Conservation (phyloP, 371 early-diverging fungal species). For the Lichtheimia corymbifera region DNA sequence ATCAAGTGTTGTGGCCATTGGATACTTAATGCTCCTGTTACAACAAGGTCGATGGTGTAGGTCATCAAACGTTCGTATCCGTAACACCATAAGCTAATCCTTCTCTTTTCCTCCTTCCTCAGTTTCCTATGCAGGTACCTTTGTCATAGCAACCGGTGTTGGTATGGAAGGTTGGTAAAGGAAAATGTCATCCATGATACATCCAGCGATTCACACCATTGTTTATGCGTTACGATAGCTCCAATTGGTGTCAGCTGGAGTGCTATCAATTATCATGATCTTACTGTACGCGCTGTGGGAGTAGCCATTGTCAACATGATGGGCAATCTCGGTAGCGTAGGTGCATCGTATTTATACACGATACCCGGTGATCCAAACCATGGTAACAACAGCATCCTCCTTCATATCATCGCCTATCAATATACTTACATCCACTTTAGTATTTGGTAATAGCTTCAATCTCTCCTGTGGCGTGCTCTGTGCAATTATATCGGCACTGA, state of each 20-base stretch:
- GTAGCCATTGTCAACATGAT: constrained; percentile 39
- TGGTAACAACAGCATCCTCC: constrained; percentile 8
- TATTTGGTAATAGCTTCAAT: constrained; percentile 19
- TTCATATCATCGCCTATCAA: neutral
- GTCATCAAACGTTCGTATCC: neutral
- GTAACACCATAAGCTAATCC: neutral
- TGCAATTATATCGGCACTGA: constrained; percentile 5
- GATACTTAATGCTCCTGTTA: constrained; percentile 11
- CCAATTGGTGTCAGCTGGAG: constrained; percentile 35
- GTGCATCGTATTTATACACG: constrained; percentile 38
- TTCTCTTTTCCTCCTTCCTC: neutral
- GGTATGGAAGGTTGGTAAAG: constrained; percentile 15
- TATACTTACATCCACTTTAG: constrained; percentile 6
- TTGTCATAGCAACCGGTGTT: constrained; percentile 17
- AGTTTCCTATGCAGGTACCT: constrained; percentile 17
- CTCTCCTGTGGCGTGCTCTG: constrained; percentile 5
- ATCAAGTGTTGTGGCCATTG: constrained; percentile 15
- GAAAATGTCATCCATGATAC: too few relatives aligned
- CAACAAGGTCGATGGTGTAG: constrained; percentile 10
- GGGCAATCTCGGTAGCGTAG: constrained; percentile 36
- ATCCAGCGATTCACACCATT: too few relatives aligned
- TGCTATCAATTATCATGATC: constrained; percentile 31
- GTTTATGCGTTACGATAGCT: too few relatives aligned
- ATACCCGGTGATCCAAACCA: constrained; percentile 20
- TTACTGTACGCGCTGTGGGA: constrained; percentile 31